Conservation (phyloP, 2,329 filamentous ascomycete genomes). For the Botrytis byssoidea region DNA sequence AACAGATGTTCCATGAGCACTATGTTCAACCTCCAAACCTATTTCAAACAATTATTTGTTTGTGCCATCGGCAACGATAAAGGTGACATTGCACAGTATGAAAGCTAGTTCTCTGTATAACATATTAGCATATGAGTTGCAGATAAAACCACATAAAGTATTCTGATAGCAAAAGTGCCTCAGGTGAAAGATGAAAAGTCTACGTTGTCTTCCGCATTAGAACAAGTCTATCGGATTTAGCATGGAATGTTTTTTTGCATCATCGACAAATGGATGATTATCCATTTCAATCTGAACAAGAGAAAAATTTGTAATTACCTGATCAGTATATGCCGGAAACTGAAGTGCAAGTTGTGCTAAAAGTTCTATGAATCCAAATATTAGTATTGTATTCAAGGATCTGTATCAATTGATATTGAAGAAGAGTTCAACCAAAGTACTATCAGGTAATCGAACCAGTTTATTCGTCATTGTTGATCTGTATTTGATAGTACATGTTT, state of each 20-base stretch:
- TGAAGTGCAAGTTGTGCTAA: background rate
- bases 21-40: no score
- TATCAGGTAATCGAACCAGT: conserved; percentile 43
- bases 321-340: background rate
- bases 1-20: no score
- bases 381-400: background rate
- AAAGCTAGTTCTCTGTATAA: background rate
- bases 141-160: conserved; percentile 16
- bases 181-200: conserved; percentile 88
- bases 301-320: conserved; percentile 13
- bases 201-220: conserved; percentile 63
- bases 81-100: background rate
- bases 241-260: conserved; percentile 71
- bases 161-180: conserved; percentile 41
- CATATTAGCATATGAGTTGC: conserved; percentile 11
- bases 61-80: no score
- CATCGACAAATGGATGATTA: conserved; percentile 45
- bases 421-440: conserved; percentile 13
- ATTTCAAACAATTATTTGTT: no score
- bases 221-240: conserved; percentile 64
- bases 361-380: conserved; percentile 12
- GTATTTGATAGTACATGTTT: conserved; percentile 49
- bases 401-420: conserved; percentile 10
- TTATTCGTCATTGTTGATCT: conserved; percentile 41
- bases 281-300: background rate